Percentiles rank a stretch among this genome's conserved stretches.
phyloP scores from a whole-genome alignment of 495 filamentous ascomycete species.

The Pyronema domesticum region DNA sequence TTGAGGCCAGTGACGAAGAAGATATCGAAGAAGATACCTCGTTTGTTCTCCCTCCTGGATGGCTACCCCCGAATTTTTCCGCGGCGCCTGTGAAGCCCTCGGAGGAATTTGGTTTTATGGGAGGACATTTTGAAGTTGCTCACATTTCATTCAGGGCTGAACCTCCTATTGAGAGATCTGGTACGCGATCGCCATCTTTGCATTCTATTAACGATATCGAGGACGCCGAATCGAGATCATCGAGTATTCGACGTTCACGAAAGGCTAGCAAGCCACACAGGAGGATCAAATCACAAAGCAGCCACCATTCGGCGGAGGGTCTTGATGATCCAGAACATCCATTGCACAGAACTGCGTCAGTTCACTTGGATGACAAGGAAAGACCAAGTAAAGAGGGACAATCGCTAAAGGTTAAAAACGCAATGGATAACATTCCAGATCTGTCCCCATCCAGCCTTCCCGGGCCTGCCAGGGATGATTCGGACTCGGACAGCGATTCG shows the following conservation, averaged over 20 bases:
- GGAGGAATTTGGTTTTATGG: conserved; percentile 10
- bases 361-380: conserved; percentile 22
- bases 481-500: conserved; percentile 5
- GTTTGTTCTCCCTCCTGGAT: neutral
- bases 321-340: neutral
- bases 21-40: neutral
- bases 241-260: conserved; percentile 20
- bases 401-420: neutral
- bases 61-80: conserved; percentile 20
- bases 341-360: conserved; percentile 12
- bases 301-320: neutral
- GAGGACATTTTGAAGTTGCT: conserved; percentile 13
- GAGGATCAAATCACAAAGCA: conserved; percentile 11
- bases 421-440: conserved; percentile 29
- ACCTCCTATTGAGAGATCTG: neutral
- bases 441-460: conserved; percentile 11
- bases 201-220: conserved; percentile 16
- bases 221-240: conserved; percentile 3
- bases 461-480: conserved; percentile 6
- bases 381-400: conserved; percentile 2
- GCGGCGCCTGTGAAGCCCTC: conserved; percentile 9
- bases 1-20: neutral
- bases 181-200: conserved; percentile 12
- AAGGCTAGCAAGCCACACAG: conserved; percentile 15
- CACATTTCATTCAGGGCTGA: conserved; percentile 4